phyloP scores from a whole-genome alignment of 495 filamentous ascomycete genomes.

The Sabuloglossum arenarium region DNA sequence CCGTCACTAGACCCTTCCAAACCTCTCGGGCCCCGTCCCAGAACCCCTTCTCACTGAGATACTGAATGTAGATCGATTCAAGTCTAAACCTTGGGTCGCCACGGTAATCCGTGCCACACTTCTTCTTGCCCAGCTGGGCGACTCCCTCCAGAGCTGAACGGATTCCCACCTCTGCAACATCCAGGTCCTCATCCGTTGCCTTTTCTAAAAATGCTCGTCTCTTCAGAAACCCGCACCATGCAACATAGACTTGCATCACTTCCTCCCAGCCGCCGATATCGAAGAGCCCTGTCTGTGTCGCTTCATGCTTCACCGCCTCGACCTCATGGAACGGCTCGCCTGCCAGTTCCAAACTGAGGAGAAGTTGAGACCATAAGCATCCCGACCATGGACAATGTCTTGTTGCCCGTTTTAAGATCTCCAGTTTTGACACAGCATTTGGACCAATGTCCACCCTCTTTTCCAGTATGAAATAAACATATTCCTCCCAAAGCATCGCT shows the following conservation, averaged over 20 bases:
- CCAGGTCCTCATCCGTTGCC: constrained; percentile 70
- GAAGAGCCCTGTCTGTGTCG: constrained; percentile 62
- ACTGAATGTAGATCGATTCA: constrained; percentile 81
- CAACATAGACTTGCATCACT: constrained; percentile 68
- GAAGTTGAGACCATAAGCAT: constrained; percentile 70
- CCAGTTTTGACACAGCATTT: constrained; percentile 15
- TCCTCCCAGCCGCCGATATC: constrained; percentile 59
- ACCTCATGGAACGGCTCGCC: constrained; percentile 55
- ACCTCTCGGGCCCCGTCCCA: constrained; percentile 43
- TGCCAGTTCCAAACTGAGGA: constrained; percentile 61
- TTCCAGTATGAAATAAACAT: constrained; percentile 46
- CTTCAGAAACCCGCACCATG: constrained; percentile 85
- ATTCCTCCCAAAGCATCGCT: constrained; percentile 58
- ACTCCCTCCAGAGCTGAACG: constrained; percentile 67
- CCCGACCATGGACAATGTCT: constrained; percentile 87
- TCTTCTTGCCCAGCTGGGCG: constrained; percentile 50
- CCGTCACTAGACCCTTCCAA: constrained; percentile 48
- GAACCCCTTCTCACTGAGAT: constrained; percentile 55
- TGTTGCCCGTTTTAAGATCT: constrained; percentile 51
- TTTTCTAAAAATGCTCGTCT: constrained; percentile 57
- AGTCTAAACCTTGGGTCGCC: constrained; percentile 75
- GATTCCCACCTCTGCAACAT: constrained; percentile 80
- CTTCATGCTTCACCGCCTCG: constrained; percentile 75
- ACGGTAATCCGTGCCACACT: constrained; percentile 52
- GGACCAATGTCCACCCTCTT: constrained; percentile 9